phyloP scores from a whole-genome alignment of 306 rosid genomes.

The Vicia sativa region DNA sequence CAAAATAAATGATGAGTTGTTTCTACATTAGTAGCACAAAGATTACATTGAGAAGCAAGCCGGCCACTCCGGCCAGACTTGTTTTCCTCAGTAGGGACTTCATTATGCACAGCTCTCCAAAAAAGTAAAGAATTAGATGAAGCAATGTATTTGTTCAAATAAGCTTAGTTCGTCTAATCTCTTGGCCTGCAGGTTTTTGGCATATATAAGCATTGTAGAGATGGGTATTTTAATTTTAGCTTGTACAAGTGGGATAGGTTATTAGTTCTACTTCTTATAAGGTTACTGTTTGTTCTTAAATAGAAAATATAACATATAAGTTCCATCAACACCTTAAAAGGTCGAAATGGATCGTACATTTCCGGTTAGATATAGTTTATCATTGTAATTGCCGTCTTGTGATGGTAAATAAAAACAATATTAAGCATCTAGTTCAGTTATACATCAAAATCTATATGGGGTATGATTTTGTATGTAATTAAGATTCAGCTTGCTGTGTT shows the following conservation, averaged over 20 bases:
- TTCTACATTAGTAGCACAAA: too few relatives aligned
- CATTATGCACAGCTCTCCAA: too few relatives aligned
- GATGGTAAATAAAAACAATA: constrained; percentile 12
- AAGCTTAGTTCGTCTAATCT: too few relatives aligned
- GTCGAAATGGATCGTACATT: neutral
- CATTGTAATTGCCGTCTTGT: constrained; percentile 4
- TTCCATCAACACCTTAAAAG: constrained; percentile 2
- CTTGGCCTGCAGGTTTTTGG: too few relatives aligned
- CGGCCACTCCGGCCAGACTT: too few relatives aligned
- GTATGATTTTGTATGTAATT: neutral
- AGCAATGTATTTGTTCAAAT: too few relatives aligned
- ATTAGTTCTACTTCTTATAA: neutral
- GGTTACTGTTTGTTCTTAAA: neutral
- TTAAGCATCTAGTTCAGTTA: neutral
- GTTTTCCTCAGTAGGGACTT: too few relatives aligned
- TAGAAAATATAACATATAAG: constrained; percentile 1
- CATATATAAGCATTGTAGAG: too few relatives aligned
- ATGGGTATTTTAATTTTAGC: neutral
- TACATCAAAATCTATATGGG: neutral
- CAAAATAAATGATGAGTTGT: too few relatives aligned
- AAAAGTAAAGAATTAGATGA: too few relatives aligned
- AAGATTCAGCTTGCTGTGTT: constrained; percentile 11
- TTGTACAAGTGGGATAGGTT: neutral
- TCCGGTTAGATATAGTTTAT: constrained; percentile 1
- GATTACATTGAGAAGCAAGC: too few relatives aligned